Conservation (phyloP, 2,329 filamentous ascomycete species). For the Xylariales sp. region DNA sequence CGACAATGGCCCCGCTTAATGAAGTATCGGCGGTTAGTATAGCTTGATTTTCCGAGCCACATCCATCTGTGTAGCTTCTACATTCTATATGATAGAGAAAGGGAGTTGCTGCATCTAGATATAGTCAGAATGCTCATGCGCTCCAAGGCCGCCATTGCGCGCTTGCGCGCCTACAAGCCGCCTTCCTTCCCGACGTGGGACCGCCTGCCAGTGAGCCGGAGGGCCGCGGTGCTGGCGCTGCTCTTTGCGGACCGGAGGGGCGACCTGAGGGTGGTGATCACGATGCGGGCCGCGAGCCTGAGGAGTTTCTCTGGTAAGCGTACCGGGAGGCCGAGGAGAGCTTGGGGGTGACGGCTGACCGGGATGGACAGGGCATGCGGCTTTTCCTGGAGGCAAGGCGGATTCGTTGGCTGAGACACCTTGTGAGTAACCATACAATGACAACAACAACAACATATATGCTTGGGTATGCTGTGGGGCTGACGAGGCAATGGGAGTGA, state of each 20-base stretch:
- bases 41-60: conserved; percentile 8
- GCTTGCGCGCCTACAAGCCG: conserved; percentile 56
- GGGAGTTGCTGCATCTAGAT: too few relatives aligned
- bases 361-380: conserved; percentile 60
- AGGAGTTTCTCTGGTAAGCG: conserved; percentile 60
- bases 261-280: conserved; percentile 68
- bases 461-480: too few relatives aligned
- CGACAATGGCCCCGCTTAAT: conserved; percentile 53
- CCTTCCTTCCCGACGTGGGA: conserved; percentile 61
- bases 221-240: conserved; percentile 83
- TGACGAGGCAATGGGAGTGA: too few relatives aligned
- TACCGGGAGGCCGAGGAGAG: too few relatives aligned
- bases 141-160: conserved; percentile 52
- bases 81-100: too few relatives aligned
- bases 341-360: conserved; percentile 7
- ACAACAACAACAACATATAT: too few relatives aligned
- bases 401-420: conserved; percentile 55
- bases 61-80: not conserved
- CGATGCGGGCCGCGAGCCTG: conserved; percentile 60
- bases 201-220: conserved; percentile 55
- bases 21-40: conserved; percentile 48
- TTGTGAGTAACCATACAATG: too few relatives aligned
- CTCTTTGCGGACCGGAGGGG: conserved; percentile 81
- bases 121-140: conserved; percentile 25
- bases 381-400: conserved; percentile 75